A percentile compares a stretch with the other conserved stretches of the same genome.
These are phyloP conservation scores for Berkeleyomyces rouxiae DNA, from an alignment of 2,329 filamentous ascomycete species.

Conservation along the genomic window DNA sequence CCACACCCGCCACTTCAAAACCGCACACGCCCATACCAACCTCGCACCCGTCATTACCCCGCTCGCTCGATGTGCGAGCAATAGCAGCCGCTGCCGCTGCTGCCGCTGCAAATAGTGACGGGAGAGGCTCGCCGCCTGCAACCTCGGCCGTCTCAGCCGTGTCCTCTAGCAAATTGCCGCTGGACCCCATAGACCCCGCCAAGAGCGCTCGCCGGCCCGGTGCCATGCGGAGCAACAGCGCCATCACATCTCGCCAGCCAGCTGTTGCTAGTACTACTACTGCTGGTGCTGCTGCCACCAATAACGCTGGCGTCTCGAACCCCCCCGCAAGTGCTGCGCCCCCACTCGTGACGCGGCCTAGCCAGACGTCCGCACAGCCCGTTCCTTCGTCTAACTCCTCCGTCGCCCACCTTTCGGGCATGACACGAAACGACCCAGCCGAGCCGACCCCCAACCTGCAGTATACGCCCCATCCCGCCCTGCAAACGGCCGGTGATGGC, in stretches of 20 bases:
- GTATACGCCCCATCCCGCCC: conserved; percentile 33
- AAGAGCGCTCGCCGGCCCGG: conserved; percentile 21
- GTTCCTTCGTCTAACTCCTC: conserved; percentile 1
- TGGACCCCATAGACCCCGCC: conserved; percentile 17
- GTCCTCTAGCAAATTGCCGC: conserved; percentile 12
- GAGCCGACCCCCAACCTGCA: conserved; percentile 19
- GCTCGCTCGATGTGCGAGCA: conserved; percentile 4
- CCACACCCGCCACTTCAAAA: conserved; percentile 15
- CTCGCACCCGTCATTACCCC: conserved; percentile 12
- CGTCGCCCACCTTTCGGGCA: conserved; percentile 16
- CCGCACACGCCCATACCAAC: conserved; percentile 17
- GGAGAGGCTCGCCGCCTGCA: conserved; percentile 18
- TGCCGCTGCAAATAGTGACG: conserved; percentile 13
- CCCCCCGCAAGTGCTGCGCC: neutral
- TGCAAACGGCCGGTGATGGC: conserved; percentile 37
- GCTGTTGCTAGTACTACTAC: conserved; percentile 5
- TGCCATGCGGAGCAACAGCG: conserved; percentile 36
- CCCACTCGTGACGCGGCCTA: conserved; percentile 5
- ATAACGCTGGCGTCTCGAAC: conserved; percentile 1
- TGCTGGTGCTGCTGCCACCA: neutral
- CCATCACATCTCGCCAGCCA: conserved; percentile 26
- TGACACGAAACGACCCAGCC: conserved; percentile 12
- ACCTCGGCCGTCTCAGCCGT: conserved; percentile 9
- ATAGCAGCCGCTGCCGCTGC: neutral
- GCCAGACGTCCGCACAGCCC: conserved; percentile 1